Conservation (phyloP, 306 rosid species). For the Betula pendula region DNA sequence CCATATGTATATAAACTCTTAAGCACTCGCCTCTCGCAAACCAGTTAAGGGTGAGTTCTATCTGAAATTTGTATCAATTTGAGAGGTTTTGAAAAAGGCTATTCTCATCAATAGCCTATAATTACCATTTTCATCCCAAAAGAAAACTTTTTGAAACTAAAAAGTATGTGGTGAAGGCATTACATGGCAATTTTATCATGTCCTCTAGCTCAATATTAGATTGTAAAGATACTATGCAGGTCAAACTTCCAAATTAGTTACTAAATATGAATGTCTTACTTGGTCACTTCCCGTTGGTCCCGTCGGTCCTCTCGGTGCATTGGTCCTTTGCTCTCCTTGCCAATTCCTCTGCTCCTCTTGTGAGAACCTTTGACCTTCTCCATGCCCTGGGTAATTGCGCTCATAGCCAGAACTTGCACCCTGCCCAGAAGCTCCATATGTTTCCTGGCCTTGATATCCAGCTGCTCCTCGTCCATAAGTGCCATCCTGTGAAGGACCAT, state of each 20-base stretch:
- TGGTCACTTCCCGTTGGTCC: slow-evolving; percentile 33
- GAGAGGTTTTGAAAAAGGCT: background rate
- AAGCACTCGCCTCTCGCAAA: too few species aligned
- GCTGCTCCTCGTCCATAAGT: slow-evolving; percentile 34
- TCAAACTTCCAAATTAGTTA: background rate
- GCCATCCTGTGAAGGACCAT: slow-evolving; percentile 32
- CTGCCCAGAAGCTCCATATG: slow-evolving; percentile 31
- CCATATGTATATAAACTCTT: too few species aligned
- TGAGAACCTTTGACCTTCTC: slow-evolving; percentile 30
- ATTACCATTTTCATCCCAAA: background rate
- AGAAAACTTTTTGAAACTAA: background rate
- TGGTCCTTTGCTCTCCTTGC: slow-evolving; percentile 37
- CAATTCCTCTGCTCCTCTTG: slow-evolving; percentile 31
- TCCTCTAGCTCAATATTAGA: background rate
- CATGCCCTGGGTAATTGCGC: slow-evolving; percentile 22
- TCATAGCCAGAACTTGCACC: slow-evolving; percentile 31
- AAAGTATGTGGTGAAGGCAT: background rate
- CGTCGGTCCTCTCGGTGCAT: slow-evolving; percentile 33
- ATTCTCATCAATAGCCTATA: background rate
- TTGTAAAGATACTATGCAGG: background rate
- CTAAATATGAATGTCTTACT: slow-evolving; percentile 27
- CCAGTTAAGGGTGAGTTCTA: too few species aligned
- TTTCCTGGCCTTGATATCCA: slow-evolving; percentile 30
- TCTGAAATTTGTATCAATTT: background rate
- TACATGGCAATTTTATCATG: background rate